phyloP scores from a whole-genome alignment of 2,329 filamentous ascomycete genomes.

The Colletotrichum noveboracense region DNA sequence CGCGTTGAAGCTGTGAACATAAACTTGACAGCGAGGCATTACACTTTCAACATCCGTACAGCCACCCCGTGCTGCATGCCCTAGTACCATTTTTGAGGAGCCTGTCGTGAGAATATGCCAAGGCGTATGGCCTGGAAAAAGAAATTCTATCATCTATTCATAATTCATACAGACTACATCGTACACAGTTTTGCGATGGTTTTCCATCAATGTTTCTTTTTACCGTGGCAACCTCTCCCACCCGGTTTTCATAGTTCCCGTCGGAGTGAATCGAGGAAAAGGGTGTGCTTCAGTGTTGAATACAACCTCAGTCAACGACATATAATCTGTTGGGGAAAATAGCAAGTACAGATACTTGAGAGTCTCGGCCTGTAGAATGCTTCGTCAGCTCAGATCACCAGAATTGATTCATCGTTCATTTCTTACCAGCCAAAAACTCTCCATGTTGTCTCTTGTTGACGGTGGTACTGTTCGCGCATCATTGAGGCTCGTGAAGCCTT shows the following conservation, averaged over 20 bases:
- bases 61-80: too few relatives aligned
- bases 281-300: conserved; percentile 96
- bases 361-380: conserved; percentile 73
- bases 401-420: not conserved
- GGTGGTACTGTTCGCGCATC: conserved; percentile 60
- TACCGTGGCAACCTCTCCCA: conserved; percentile 75
- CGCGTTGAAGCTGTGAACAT: not conserved
- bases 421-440: conserved; percentile 71
- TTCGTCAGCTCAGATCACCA: not conserved
- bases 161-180: not conserved
- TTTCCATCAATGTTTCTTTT: not conserved
- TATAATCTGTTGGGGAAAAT: conserved; percentile 74
- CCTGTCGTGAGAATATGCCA: not conserved
- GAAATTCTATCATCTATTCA: not conserved
- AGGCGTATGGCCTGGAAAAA: not conserved
- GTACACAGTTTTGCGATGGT: not conserved
- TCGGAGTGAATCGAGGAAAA: conserved; percentile 84
- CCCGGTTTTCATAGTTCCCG: conserved; percentile 76
- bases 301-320: conserved; percentile 85
- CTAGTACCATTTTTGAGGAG: not conserved
- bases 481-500: conserved; percentile 59
- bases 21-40: not conserved
- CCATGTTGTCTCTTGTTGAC: conserved; percentile 71
- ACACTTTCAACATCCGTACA: too few relatives aligned
- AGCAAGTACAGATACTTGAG: conserved; percentile 97